Conservation (phyloP, 768 basidiomycete species). For the Cystobasidiopsis lactophilus region DNA sequence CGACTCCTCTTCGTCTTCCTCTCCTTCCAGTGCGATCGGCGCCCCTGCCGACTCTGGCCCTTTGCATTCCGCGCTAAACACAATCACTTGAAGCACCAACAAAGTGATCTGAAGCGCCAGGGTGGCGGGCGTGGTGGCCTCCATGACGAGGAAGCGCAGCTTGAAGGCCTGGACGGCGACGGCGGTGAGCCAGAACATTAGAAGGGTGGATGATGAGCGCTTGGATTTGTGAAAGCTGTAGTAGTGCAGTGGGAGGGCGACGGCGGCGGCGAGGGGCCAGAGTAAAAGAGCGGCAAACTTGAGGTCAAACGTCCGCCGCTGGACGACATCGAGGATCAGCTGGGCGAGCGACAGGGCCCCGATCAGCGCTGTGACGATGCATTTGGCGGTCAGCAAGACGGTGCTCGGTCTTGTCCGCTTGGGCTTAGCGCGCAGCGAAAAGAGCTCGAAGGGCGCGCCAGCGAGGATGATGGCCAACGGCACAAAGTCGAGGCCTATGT, state of each 20-base stretch:
- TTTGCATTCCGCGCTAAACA: slow-evolving; percentile 44
- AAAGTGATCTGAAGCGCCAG: slow-evolving; percentile 25
- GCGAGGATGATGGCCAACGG: too few relatives aligned
- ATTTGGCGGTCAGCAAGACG: too few relatives aligned
- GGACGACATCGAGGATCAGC: too few relatives aligned
- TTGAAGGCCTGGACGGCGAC: slow-evolving; percentile 33
- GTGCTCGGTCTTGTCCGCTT: too few relatives aligned
- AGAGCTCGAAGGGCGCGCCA: too few relatives aligned
- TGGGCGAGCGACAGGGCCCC: too few relatives aligned
- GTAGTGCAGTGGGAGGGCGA: slow-evolving; percentile 1
- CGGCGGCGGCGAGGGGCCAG: too few relatives aligned
- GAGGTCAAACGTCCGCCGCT: too few relatives aligned
- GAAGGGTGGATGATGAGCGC: slow-evolving; percentile 31
- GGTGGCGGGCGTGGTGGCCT: slow-evolving; percentile 8
- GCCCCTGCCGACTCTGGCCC: slow-evolving; percentile 34
- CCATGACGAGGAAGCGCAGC: slow-evolving; percentile 34
- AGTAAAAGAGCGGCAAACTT: too few relatives aligned
- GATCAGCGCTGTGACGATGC: too few relatives aligned
- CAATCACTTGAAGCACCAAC: slow-evolving; percentile 30
- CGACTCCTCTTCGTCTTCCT: slow-evolving; percentile 5
- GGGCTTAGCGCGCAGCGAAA: too few relatives aligned
- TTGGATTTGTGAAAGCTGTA: slow-evolving; percentile 3
- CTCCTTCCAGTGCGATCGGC: slow-evolving; percentile 9
- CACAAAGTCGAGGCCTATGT: too few relatives aligned
- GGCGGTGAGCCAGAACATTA: slow-evolving; percentile 67